phyloP scores from a whole-genome alignment of 495 filamentous ascomycete genomes.

The Aspergillus bridgeri region DNA sequence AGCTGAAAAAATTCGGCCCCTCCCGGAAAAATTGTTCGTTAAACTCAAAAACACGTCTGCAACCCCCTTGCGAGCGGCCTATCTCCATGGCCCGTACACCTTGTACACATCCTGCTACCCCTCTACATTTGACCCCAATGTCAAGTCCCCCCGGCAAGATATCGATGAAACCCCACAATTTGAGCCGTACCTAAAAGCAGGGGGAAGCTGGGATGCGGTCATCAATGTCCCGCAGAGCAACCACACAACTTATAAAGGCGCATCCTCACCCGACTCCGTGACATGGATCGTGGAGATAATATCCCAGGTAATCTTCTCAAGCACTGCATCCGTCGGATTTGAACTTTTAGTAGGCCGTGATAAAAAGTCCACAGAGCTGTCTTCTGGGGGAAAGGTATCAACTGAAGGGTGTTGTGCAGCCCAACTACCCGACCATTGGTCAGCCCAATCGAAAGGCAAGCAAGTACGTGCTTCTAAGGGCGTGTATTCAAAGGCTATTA shows the following conservation, averaged over 20 bases:
- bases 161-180: slow-evolving; percentile 73
- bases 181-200: slow-evolving; percentile 94
- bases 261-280: slow-evolving; percentile 45
- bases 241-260: slow-evolving; percentile 2
- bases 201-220: slow-evolving; percentile 73
- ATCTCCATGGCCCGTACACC: slow-evolving; percentile 92
- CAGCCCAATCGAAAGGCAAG: slow-evolving; percentile 45
- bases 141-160: slow-evolving; percentile 60
- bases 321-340: slow-evolving; percentile 82
- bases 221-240: slow-evolving; percentile 54
- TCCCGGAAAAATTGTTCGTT: slow-evolving; percentile 72
- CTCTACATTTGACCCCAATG: slow-evolving; percentile 72
- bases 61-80: slow-evolving; percentile 86
- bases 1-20: slow-evolving; percentile 79
- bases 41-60: slow-evolving; percentile 90
- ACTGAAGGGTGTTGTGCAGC: slow-evolving; percentile 54
- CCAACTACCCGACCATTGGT: slow-evolving; percentile 65
- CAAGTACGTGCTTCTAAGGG: slow-evolving; percentile 59
- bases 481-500: slow-evolving; percentile 74
- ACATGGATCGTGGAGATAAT: slow-evolving; percentile 91
- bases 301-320: slow-evolving; percentile 89
- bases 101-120: slow-evolving; percentile 83
- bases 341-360: slow-evolving; percentile 84
- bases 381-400: slow-evolving; percentile 47
- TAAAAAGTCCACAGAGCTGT: slow-evolving; percentile 70